These are phyloP conservation scores for Aphanomyces cochlioides DNA, from an alignment of 352 stramenopile genomes.

Conservation along the genomic window DNA sequence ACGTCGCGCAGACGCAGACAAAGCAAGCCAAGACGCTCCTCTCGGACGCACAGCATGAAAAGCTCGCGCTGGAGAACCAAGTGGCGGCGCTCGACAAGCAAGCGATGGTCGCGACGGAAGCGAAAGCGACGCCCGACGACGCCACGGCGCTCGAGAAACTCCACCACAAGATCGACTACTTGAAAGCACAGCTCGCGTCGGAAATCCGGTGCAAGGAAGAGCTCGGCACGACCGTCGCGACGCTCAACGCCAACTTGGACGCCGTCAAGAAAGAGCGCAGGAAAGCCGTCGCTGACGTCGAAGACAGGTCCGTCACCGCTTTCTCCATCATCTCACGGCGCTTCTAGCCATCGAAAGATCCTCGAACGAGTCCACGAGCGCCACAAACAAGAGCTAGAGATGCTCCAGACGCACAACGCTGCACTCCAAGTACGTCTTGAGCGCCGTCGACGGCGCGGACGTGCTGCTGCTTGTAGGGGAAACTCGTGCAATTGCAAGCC, in stretches of 20 bases:
- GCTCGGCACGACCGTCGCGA: constrained; percentile 56
- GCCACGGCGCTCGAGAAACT: constrained; percentile 70
- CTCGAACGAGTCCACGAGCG: constrained; percentile 43
- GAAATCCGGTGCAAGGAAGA: constrained; percentile 87
- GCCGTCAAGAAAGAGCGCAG: constrained; percentile 62
- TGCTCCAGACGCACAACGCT: constrained; percentile 42
- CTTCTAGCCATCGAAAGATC: constrained; percentile 36
- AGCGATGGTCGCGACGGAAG: background rate
- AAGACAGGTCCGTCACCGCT: constrained; percentile 50
- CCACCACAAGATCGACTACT: constrained; percentile 76
- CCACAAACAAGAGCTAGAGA: constrained; percentile 58
- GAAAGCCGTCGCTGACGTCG: constrained; percentile 45
- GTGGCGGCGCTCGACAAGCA: constrained; percentile 50
- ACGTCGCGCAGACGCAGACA: constrained; percentile 36
- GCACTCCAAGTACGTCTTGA: constrained; percentile 38
- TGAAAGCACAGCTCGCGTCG: constrained; percentile 74
- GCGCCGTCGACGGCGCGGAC: no score
- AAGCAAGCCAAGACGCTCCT: constrained; percentile 48
- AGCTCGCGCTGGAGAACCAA: constrained; percentile 37
- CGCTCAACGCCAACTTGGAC: constrained; percentile 64
- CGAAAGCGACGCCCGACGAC: constrained; percentile 16
- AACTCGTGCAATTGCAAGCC: constrained; percentile 60
- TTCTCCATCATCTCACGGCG: background rate
- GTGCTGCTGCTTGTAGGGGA: constrained; percentile 28
- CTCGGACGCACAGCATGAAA: constrained; percentile 40